phyloP scores from a whole-genome alignment of 495 filamentous ascomycete genomes.

The Penicillium bovifimosum region DNA sequence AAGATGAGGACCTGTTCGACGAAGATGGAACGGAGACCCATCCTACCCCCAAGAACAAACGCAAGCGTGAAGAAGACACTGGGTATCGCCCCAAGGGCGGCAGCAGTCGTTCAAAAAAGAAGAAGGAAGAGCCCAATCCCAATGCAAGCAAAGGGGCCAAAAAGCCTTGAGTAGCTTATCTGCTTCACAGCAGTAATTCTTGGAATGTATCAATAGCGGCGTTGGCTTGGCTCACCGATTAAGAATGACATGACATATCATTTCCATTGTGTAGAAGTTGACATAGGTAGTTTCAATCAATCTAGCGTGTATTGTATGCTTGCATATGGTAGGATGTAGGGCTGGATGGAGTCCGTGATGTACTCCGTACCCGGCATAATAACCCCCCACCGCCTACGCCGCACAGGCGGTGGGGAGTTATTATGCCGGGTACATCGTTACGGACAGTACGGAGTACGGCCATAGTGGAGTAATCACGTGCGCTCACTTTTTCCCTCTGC shows the following conservation, averaged over 20 bases:
- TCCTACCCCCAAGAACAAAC: constrained; percentile 43
- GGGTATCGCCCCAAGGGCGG: constrained; percentile 66
- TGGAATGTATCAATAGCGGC: constrained; percentile 20
- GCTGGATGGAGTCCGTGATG: too few species aligned
- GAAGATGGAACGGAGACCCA: constrained; percentile 46
- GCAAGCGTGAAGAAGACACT: constrained; percentile 62
- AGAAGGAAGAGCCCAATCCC: constrained; percentile 47
- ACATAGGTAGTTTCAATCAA: neutral
- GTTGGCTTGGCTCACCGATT: constrained; percentile 8
- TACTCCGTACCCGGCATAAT: too few species aligned
- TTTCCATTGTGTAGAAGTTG: neutral
- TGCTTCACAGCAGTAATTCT: constrained; percentile 1
- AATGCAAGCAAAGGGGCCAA: constrained; percentile 32
- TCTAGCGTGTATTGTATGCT: neutral
- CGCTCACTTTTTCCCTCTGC: constrained; percentile 2
- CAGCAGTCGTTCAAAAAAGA: constrained; percentile 58
- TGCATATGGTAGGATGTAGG: too few species aligned
- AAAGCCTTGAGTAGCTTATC: constrained; percentile 17
- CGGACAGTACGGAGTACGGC: too few species aligned
- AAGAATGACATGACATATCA: neutral
- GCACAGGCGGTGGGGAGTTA: too few species aligned
- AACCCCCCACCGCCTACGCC: too few species aligned
- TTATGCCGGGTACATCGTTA: too few species aligned
- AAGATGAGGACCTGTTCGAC: constrained; percentile 49
- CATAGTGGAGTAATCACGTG: constrained; percentile 5